phyloP scores from a whole-genome alignment of 139 green algal genomes.

The Deuterostichococcus epilithicus region DNA sequence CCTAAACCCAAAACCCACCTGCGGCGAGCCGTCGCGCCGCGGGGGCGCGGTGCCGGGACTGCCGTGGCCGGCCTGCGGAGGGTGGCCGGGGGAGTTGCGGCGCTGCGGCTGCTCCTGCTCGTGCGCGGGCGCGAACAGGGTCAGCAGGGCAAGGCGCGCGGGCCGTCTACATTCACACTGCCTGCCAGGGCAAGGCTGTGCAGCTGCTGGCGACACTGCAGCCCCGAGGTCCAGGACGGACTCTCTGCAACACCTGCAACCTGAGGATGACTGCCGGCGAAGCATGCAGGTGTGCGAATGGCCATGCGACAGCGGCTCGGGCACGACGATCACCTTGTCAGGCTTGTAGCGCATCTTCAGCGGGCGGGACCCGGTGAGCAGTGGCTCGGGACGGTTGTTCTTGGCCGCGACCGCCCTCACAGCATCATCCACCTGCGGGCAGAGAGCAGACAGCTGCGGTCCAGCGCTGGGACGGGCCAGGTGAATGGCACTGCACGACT shows the following conservation, averaged over 20 bases:
- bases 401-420: constrained; percentile 30
- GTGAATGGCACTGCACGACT: too few relatives aligned
- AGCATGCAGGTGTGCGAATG: too few relatives aligned
- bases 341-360: constrained; percentile 64
- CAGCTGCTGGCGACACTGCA: too few relatives aligned
- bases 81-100: not conserved
- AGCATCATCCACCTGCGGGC: constrained; percentile 27
- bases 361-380: constrained; percentile 39
- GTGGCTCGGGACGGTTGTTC: constrained; percentile 43
- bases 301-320: not conserved
- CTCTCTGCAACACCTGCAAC: too few relatives aligned
- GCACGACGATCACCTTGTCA: constrained; percentile 13
- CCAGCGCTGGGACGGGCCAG: too few relatives aligned
- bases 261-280: too few relatives aligned
- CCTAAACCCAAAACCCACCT: not conserved
- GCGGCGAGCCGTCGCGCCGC: not conserved
- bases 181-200: too few relatives aligned
- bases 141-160: too few relatives aligned
- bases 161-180: too few relatives aligned
- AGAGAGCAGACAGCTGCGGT: not conserved
- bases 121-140: too few relatives aligned
- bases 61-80: not conserved
- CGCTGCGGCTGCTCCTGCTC: not conserved
- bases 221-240: too few relatives aligned
- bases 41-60: not conserved